Conservation (phyloP, 352 stramenopile species). For the Hyaloperonospora arabidopsidis region DNA sequence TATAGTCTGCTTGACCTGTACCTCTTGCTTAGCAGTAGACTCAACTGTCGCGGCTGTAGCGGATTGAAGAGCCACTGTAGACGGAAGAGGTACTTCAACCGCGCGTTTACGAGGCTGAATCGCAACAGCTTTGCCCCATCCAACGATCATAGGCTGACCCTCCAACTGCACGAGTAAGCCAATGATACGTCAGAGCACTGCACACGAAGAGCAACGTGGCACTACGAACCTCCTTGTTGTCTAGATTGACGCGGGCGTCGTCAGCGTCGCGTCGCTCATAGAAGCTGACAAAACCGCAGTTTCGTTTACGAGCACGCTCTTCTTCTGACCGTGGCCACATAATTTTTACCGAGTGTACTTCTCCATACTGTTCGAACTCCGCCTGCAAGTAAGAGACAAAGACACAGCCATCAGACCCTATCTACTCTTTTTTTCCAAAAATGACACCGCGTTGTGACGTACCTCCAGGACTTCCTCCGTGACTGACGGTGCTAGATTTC, state of each 20-base stretch:
- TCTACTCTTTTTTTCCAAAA: background rate
- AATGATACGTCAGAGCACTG: slow-evolving; percentile 1
- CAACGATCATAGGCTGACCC: slow-evolving; percentile 65
- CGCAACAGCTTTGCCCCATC: slow-evolving; percentile 76
- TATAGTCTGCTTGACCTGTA: slow-evolving; percentile 21
- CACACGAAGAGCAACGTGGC: background rate
- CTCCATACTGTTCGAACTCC: slow-evolving; percentile 86
- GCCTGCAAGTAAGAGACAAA: slow-evolving; percentile 18
- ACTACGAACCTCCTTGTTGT: slow-evolving; percentile 64
- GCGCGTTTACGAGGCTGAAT: slow-evolving; percentile 36
- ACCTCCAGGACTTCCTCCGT: slow-evolving; percentile 88
- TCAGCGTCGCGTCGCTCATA: slow-evolving; percentile 76
- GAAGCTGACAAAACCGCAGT: slow-evolving; percentile 95
- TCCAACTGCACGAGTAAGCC: slow-evolving; percentile 39
- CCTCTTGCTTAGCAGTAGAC: slow-evolving; percentile 1
- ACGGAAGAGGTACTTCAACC: slow-evolving; percentile 9
- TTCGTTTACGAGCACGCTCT: slow-evolving; percentile 83
- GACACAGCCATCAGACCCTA: slow-evolving; percentile 7
- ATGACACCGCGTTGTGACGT: background rate
- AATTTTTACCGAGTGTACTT: slow-evolving; percentile 94
- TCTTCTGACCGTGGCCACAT: slow-evolving; percentile 97
- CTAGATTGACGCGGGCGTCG: slow-evolving; percentile 54
- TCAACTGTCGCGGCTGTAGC: slow-evolving; percentile 3
- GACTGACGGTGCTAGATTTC: slow-evolving; percentile 88
- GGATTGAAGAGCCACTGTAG: slow-evolving; percentile 7